Base-by-base conservation (phyloP, 1,139 yeast genomes). In the Geotrichum macrosporum region DNA sequence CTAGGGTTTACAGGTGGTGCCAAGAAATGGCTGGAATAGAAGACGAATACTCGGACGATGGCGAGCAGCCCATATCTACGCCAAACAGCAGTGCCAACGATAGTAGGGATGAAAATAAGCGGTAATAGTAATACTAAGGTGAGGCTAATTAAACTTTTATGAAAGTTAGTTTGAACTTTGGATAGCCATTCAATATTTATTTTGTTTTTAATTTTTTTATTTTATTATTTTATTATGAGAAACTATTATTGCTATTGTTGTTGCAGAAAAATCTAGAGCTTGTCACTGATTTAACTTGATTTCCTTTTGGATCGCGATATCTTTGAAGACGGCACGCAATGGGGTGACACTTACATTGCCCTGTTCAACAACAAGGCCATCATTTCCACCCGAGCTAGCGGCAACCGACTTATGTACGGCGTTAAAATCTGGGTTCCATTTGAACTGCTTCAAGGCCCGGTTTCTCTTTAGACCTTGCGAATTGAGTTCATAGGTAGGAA, bases 401-500 rank as follows among this genome's bases (percentile, higher is more conserved):
- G 73, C 66, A 8, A 85, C 81, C 30, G 80, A 75, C 47, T 76
- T 70, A 57, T 81, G 83, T 22, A 84, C 89, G 22, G 74, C 68
- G 44, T 75, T 76, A 66, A 87, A 88, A 61, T 88, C 80, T 0
- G 98, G 98, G 41, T 73, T 71, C 97, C 98, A 92, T 52, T 71
- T 69, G 65, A 80, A 92, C 46, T 74, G 71, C 5, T 53, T 50
- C 29, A 55, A 48, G 3, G 50, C 46, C 40, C 48, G 47, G 24
- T 46, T 43, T n/a, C 50, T 36, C 15, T 47, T 30, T 29, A 43
- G 30, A n/a, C 49, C 51, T 24, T 43, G 45, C 2, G 45, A 18
- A 18, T 40, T 36, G 5, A 40, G 42, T n/a, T 35, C 42, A n/a
- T 34, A 27, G 40, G 45, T 40, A 2, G 48, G 48, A 8, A 45